phyloP scores from a whole-genome alignment of 306 rosid species.

The Prunus fruticosa region DNA sequence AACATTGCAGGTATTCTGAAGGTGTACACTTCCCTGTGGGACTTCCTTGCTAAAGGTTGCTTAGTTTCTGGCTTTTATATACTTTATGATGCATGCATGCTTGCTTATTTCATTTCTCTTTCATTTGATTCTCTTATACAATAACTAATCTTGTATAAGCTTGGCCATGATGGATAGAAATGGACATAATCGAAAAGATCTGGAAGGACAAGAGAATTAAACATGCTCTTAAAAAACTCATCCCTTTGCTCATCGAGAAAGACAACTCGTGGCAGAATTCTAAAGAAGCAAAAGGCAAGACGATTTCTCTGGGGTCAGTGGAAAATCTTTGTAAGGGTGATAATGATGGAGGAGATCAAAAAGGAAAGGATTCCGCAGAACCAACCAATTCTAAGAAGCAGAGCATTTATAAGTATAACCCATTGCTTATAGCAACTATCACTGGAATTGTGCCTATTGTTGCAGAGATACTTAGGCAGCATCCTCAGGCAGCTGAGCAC shows the following conservation, averaged over 20 bases:
- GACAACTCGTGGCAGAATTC: not conserved
- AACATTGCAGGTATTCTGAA: not conserved
- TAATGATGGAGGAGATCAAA: no score
- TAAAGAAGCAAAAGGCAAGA: not conserved
- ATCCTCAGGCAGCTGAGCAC: conserved; percentile 25
- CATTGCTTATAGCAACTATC: not conserved
- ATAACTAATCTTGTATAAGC: no score
- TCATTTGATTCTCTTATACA: no score
- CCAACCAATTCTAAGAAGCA: no score
- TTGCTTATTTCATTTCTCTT: no score
- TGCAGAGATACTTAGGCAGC: not conserved
- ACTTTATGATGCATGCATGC: no score
- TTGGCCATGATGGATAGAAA: no score
- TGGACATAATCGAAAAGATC: not conserved
- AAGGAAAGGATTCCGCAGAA: no score
- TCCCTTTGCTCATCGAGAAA: not conserved
- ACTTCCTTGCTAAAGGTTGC: not conserved
- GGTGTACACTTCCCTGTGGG: not conserved
- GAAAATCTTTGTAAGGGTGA: no score
- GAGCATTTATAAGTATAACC: not conserved
- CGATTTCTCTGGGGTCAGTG: not conserved
- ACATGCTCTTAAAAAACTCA: not conserved
- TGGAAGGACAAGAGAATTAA: not conserved
- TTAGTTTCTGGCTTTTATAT: not conserved
- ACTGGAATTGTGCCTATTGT: conserved; percentile 15